A percentile compares a stretch with the other conserved stretches of the same genome.
phyloP scores from a whole-genome alignment of 148 eudicot species.

The Bassia scoparia region DNA sequence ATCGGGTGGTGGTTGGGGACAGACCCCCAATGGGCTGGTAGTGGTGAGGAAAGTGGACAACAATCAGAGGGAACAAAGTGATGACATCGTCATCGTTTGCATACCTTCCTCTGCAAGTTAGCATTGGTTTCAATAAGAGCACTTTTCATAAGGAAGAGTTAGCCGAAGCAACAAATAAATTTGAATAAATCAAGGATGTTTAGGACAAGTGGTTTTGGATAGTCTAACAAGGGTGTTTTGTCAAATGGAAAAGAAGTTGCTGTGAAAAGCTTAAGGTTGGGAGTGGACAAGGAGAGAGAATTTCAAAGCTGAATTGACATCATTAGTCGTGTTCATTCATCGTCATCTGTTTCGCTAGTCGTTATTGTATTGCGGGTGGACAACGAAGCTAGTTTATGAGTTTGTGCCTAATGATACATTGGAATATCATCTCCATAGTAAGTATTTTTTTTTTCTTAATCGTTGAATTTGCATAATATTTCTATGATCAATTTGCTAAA shows the following conservation, averaged over 20 bases:
- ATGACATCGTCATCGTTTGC: neutral
- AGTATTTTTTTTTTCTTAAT: constrained; percentile 4
- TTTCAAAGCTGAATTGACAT: constrained; percentile 79
- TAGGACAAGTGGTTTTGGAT: constrained; percentile 89
- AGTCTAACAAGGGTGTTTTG: constrained; percentile 62
- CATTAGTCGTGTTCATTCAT: constrained; percentile 83
- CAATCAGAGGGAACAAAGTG: constrained; percentile 5
- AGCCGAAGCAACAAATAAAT: constrained; percentile 60
- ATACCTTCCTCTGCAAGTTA: constrained; percentile 26
- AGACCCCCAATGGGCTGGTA: neutral
- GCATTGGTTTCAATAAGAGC: constrained; percentile 36
- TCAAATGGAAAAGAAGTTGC: constrained; percentile 60
- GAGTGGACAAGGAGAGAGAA: constrained; percentile 88
- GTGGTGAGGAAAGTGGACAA: constrained; percentile 1
- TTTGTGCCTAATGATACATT: constrained; percentile 67
- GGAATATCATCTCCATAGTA: constrained; percentile 81
- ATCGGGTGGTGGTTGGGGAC: constrained; percentile 21
- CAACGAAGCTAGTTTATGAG: constrained; percentile 71
- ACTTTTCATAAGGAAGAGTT: constrained; percentile 55
- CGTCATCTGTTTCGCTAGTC: constrained; percentile 79
- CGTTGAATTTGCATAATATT: neutral
- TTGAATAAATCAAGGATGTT: constrained; percentile 47
- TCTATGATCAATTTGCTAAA: neutral
- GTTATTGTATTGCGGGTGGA: constrained; percentile 61
- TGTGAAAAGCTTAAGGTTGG: constrained; percentile 73